A percentile compares a stretch with the other conserved stretches of the same genome.
These are phyloP conservation scores for Penstemon eatonii DNA, from an alignment of 257 asterid species.

Conservation along the genomic window DNA sequence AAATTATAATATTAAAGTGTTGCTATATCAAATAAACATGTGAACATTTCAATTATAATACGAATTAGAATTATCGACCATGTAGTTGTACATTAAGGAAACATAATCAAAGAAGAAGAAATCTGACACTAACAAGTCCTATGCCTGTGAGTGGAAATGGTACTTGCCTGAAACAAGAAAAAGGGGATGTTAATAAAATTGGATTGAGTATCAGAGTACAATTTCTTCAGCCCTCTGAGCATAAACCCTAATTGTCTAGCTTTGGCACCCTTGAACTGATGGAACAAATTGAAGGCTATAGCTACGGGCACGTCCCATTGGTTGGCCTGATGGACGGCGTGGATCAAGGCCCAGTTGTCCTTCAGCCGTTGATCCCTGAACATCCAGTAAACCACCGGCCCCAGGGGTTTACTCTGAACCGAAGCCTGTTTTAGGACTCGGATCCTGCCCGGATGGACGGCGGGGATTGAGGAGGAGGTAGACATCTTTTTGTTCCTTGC, in stretches of 20 bases:
- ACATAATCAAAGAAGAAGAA: no score
- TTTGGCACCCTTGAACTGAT: conserved; percentile 89
- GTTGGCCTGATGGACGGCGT: conserved; percentile 86
- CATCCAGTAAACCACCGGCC: conserved; percentile 99
- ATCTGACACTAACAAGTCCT: no score
- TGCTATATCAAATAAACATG: no score
- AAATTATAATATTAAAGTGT: no score
- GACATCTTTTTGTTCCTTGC: not conserved
- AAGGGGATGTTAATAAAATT: conserved; percentile 53
- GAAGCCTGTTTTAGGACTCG: conserved; percentile 56
- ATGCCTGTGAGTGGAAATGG: not conserved
- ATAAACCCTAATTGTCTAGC: conserved; percentile 94
- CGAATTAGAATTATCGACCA: no score
- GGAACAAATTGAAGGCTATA: conserved; percentile 76
- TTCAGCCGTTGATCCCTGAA: conserved; percentile 90
- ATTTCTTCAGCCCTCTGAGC: conserved; percentile 79
- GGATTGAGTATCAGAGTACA: conserved; percentile 48
- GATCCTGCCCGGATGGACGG: conserved; percentile 73
- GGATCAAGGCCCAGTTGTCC: conserved; percentile 98
- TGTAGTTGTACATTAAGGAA: no score
- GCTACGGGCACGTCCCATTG: conserved; percentile 69
- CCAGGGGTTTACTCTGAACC: conserved; percentile 32
- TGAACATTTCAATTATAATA: no score
- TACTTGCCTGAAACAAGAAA: conserved; percentile 70
- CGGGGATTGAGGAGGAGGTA: conserved; percentile 37